phyloP scores from a whole-genome alignment of 1,284 basidiomycete species.

The Ganoderma lucidum region DNA sequence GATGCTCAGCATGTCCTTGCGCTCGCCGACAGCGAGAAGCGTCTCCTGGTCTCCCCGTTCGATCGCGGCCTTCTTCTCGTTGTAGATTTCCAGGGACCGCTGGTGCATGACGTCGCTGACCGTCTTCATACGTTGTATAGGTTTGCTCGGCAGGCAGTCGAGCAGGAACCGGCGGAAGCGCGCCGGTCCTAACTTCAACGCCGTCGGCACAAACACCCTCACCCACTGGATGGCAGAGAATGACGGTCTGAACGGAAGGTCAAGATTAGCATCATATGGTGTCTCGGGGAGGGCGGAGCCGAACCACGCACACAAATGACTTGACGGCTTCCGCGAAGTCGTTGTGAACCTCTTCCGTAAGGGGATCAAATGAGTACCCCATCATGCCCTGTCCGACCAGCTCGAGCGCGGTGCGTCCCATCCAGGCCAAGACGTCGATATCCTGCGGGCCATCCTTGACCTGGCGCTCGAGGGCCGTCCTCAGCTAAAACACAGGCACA shows the following conservation, averaged over 20 bases:
- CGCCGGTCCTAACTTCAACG: conserved; percentile 20
- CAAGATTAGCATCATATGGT: not conserved
- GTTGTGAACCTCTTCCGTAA: conserved; percentile 34
- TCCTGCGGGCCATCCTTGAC: conserved; percentile 32
- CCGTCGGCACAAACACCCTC: conserved; percentile 18
- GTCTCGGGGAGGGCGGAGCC: not conserved
- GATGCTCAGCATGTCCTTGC: conserved; percentile 41
- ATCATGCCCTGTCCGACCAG: conserved; percentile 45
- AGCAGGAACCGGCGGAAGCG: conserved; percentile 31
- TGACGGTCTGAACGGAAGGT: not conserved
- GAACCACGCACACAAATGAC: conserved; percentile 36
- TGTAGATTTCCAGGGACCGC: conserved; percentile 24
- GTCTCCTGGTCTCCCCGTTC: conserved; percentile 35
- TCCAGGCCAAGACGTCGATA: conserved; percentile 48
- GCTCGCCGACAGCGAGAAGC: conserved; percentile 36
- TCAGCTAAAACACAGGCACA: conserved; percentile 21
- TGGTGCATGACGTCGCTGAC: conserved; percentile 30
- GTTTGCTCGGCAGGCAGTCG: conserved; percentile 26
- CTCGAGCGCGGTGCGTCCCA: conserved; percentile 46
- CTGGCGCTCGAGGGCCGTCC: conserved; percentile 24
- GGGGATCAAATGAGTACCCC: conserved; percentile 45
- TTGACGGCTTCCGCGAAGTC: conserved; percentile 40
- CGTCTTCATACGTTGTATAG: conserved; percentile 24
- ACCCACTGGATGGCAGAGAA: not conserved
- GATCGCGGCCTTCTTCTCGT: conserved; percentile 34